Base-by-base conservation (phyloP, 2,329 filamentous ascomycete genomes). In the Phaeophleospora eucalypticola region DNA sequence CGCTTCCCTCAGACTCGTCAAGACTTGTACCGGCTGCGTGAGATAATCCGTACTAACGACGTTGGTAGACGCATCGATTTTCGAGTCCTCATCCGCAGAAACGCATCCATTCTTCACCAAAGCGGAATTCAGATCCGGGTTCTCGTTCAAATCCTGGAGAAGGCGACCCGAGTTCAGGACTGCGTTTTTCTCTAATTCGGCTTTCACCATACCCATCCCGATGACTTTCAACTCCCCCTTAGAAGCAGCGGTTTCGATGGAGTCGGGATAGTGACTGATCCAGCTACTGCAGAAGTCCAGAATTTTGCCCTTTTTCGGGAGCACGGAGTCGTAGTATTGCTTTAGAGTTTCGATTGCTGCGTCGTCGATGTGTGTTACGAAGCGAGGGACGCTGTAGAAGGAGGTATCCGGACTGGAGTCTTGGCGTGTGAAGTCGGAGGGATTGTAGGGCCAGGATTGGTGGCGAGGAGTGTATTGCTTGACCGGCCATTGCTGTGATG, bases 301-400 rank as follows among this genome's bases (percentile, higher is more conserved):
- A 0, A 78, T 68, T 1, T 57, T 60, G 1, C 73, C 71, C 37
- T 58, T 61, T 3, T 49, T 49, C 0, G 74, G 73, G 3, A 79
- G 61, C 1, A 64, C 64, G 0, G 53, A 52, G n/a, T 61, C 60
- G 57, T 78, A 79, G 60, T 79, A 79, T 2, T 58, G 50, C 18
- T 66, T 62, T 2, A 79, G 57, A 0, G 66, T 61, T 3, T 59
- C 57, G 41, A 78, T 75, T 0, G 75, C 73, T 4, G 68, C 63
- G 35, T 76, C 72, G 53, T 78, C 76, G 54, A 79, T 78, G 48
- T 79, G 76, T 9, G 75, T 75, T 1, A 78, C 75, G 51, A 77
- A 74, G 14, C 75, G 68, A 1, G 75, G 71, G 15, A 65, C 54
- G 20, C 53, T 56, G 58, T 72, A 73, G 57, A 73, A 74, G 3